Evolutionary conservation across 345 rosid genomes (phyloP), one percentile per base, ranked within the genome.

Genomic region (Aethionema arabicum): DNA sequence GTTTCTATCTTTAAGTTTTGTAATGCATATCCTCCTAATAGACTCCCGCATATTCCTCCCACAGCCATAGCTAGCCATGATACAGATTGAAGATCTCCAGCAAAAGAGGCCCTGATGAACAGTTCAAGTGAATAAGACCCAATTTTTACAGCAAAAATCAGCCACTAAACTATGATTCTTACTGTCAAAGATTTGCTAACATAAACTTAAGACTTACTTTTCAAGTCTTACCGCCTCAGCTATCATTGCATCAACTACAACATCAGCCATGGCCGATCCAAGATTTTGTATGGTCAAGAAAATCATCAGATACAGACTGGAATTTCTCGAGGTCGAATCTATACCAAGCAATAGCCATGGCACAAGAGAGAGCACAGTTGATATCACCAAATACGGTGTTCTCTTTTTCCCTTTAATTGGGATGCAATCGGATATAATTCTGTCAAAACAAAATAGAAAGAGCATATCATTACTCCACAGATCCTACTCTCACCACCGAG

Each of bases 181-280:
- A 35, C 5, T 8, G 6, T 38, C 38, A 12, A 2, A 51, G 42
- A 59, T 33, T 7, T 11, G 39, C 53, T 49, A 69, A 47, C 8
- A 33, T 40, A 48, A 41, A 41, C 40, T 11, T n/a, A n/a, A 21
- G 27, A 21, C 69, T 31, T 74, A 93, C 99, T 80, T 59, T 66
- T 93, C 96, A 27, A 47, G 67, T 74, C 90, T 79, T 56, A 84
- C 90, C 10, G 99, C 95, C 81, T 93, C 97, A 5, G 99, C 99
- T 11, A 87, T 87, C 99, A 93, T 93, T 44, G 96, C 99, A 74
- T 90, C 99, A 8, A 90, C 71, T 62, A 93, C 97, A 68, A 87
- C 97, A 83, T 93, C 97, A 21, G 96, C 96, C 95, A 90, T 87
- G 7, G 97, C 99, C 5, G 96, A 84, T 49, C 97, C 99, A 6